These are phyloP conservation scores for Pachysandra terminalis DNA, from an alignment of 164 flowering plant genomes.

Conservation along the genomic window DNA sequence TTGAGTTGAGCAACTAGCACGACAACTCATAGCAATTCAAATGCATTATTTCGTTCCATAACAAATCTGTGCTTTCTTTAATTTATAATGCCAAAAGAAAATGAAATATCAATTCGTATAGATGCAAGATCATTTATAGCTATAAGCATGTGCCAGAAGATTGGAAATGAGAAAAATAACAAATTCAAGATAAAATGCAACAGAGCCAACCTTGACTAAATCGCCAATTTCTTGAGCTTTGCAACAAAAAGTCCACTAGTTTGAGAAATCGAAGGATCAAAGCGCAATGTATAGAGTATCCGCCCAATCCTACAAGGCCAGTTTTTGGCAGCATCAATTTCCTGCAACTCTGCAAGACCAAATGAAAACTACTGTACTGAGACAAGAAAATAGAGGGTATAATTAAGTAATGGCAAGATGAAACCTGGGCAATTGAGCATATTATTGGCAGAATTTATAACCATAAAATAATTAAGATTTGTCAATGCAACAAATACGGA, in stretches of 20 bases:
- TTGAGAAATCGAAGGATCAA: slow-evolving; percentile 82
- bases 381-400: neutral
- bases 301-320: slow-evolving; percentile 82
- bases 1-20: no score
- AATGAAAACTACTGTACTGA: neutral
- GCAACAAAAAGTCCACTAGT: slow-evolving; percentile 96
- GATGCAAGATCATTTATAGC: no score
- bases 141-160: neutral
- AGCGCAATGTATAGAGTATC: slow-evolving; percentile 68
- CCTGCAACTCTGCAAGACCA: slow-evolving; percentile 55
- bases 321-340: slow-evolving; percentile 51
- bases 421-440: neutral
- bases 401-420: no score
- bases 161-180: no score
- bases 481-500: neutral
- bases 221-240: slow-evolving; percentile 58
- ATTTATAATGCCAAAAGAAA: no score
- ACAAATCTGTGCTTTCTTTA: no score
- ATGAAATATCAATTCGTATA: no score
- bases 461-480: neutral
- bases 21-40: no score
- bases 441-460: neutral
- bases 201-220: no score
- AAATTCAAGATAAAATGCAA: neutral
- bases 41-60: no score